Percentiles rank a stretch among this genome's conserved stretches.
Conservation (phyloP, 495 filamentous ascomycete species). For the Neurospora sp. region DNA sequence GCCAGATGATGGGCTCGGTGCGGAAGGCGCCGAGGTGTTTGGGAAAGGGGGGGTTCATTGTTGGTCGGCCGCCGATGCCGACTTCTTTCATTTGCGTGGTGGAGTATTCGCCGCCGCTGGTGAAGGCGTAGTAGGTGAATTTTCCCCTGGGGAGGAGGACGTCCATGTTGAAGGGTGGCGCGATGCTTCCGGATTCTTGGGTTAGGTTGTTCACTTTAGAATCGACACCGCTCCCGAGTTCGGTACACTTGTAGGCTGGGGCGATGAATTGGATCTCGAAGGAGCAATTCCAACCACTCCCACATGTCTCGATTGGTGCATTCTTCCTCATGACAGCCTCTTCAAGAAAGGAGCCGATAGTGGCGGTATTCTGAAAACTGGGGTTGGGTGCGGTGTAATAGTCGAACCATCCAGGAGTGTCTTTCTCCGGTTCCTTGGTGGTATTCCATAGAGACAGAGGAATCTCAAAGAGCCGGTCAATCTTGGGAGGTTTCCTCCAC, state of each 20-base stretch:
- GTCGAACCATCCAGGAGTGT: conserved; percentile 22
- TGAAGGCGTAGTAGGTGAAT: conserved; percentile 27
- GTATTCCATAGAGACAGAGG: conserved; percentile 27
- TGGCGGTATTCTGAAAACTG: conserved; percentile 15
- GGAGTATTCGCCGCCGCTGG: conserved; percentile 26
- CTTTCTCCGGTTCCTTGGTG: conserved; percentile 9
- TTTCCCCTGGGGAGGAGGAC: conserved; percentile 22
- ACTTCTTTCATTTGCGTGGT: conserved; percentile 23
- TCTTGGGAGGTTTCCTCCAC: conserved; percentile 20
- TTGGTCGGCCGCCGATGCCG: conserved; percentile 19
- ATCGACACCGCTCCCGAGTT: conserved; percentile 24
- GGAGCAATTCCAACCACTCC: conserved; percentile 29
- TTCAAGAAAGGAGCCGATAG: conserved; percentile 22
- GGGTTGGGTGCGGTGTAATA: conserved; percentile 24
- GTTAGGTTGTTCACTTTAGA: conserved; percentile 16
- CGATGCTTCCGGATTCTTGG: conserved; percentile 18
- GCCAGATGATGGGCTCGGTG: conserved; percentile 29
- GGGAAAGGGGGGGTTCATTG: conserved; percentile 19
- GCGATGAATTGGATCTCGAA: conserved; percentile 24
- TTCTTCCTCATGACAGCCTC: conserved; percentile 16
- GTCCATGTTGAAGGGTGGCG: conserved; percentile 20
- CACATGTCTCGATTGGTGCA: conserved; percentile 21
- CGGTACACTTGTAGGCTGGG: conserved; percentile 27
- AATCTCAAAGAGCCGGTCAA: conserved; percentile 17
- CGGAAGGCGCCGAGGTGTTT: conserved; percentile 26